A percentile compares a stretch with the other conserved stretches of the same genome.
Evolutionary conservation across 2,329 filamentous ascomycete species (phyloP).

Genomic region (Colletotrichum costaricense): DNA sequence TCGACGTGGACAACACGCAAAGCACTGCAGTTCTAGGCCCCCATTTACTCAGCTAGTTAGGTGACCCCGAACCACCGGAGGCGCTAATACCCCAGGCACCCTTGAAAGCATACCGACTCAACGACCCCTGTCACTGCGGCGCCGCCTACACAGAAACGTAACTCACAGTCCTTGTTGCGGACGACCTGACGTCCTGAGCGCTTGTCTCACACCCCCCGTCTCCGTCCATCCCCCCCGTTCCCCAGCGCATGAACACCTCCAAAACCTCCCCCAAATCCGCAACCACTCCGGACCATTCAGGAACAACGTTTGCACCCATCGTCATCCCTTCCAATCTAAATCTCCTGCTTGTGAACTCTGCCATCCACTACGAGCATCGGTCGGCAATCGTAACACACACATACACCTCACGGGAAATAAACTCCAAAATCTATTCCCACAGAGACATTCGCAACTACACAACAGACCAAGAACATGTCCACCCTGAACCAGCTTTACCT

Average conservation of each 20-base stretch:
- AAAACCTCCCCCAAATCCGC: slow-evolving; percentile 20
- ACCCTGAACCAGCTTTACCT: slow-evolving; percentile 85
- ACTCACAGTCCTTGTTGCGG: slow-evolving; percentile 12
- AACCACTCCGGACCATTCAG: slow-evolving; percentile 16
- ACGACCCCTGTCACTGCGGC: slow-evolving; percentile 18
- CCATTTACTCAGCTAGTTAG: neutral
- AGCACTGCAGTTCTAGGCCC: neutral
- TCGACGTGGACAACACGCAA: neutral
- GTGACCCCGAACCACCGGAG: slow-evolving; percentile 6
- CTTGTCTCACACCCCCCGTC: slow-evolving; percentile 14
- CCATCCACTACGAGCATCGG: neutral
- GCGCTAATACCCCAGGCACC: slow-evolving; percentile 20
- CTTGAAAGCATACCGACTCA: neutral
- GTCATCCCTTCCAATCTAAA: neutral
- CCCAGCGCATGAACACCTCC: slow-evolving; percentile 29
- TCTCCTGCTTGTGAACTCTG: neutral
- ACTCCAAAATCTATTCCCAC: neutral
- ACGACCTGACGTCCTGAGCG: slow-evolving; percentile 8
- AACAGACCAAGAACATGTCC: slow-evolving; percentile 54
- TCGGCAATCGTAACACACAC: neutral
- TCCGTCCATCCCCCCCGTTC: neutral
- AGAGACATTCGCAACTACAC: neutral
- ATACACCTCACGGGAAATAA: too few species aligned
- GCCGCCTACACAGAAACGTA: slow-evolving; percentile 15
- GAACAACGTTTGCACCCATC: slow-evolving; percentile 2